Evolutionary conservation across 805 yeast species (phyloP).

Genomic region (Ogataea sp.): DNA sequence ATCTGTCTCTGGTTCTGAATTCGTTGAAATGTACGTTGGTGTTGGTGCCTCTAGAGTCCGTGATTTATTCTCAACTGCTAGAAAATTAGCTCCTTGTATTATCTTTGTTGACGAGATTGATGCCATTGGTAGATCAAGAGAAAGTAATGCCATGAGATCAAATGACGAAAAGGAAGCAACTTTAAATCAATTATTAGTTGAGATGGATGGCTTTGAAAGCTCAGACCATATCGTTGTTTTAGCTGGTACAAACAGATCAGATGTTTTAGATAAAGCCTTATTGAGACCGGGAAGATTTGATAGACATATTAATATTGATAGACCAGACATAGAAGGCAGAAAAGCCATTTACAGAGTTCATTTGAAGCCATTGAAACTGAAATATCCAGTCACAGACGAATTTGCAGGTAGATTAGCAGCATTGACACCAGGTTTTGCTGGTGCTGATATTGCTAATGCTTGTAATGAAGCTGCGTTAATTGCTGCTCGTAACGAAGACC

Average conservation of each 20-base stretch:
- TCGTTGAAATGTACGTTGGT: constrained; percentile 96
- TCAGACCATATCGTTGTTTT: constrained; percentile 86
- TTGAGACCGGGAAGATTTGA: constrained; percentile 95
- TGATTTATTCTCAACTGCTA: constrained; percentile 82
- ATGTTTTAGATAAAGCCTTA: constrained; percentile 81
- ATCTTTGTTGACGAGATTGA: constrained; percentile 92
- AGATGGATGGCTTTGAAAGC: constrained; percentile 92
- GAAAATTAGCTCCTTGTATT: constrained; percentile 85
- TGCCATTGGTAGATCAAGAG: constrained; percentile 79
- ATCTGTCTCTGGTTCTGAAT: constrained; percentile 89
- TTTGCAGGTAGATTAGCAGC: constrained; percentile 83
- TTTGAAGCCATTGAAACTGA: constrained; percentile 48
- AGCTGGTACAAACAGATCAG: constrained; percentile 93
- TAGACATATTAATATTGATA: constrained; percentile 78
- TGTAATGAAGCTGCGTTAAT: constrained; percentile 92
- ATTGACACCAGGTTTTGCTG: constrained; percentile 90
- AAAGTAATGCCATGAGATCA: constrained; percentile 69
- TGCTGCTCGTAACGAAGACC: constrained; percentile 75
- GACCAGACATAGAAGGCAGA: constrained; percentile 86
- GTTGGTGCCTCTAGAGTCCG: constrained; percentile 95
- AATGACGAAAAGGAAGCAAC: constrained; percentile 94
- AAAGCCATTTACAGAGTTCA: constrained; percentile 81
- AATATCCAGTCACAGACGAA: constrained; percentile 39
- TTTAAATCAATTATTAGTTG: constrained; percentile 83
- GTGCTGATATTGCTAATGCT: constrained; percentile 93